Conservation (phyloP, 192 early-diverging fungal genomes). For the Funneliformis mosseae region DNA sequence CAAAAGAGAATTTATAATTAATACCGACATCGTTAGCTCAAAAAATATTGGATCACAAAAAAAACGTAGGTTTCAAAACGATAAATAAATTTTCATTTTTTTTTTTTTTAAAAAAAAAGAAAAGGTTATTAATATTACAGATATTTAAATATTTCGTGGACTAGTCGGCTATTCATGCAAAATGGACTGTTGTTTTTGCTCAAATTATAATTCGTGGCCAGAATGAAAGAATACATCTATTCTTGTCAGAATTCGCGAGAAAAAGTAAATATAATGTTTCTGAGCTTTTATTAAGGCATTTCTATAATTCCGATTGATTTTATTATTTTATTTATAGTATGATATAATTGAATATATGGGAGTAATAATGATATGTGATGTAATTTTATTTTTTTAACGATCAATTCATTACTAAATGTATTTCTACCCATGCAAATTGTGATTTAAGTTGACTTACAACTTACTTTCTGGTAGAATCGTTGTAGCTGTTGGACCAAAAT, state of each 20-base stretch:
- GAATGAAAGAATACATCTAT: conserved; percentile 75
- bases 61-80: conserved; percentile 36
- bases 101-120: neutral
- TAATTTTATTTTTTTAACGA: conserved; percentile 12
- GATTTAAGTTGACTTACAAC: neutral
- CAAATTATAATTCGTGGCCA: conserved; percentile 66
- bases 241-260: conserved; percentile 72
- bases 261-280: conserved; percentile 51
- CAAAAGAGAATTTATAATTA: conserved; percentile 72
- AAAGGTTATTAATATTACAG: too few species aligned
- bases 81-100: neutral
- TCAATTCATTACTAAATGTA: conserved; percentile 55
- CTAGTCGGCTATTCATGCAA: conserved; percentile 66
- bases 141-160: neutral
- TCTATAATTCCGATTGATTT: neutral
- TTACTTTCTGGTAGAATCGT: conserved; percentile 70
- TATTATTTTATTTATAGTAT: conserved; percentile 38
- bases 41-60: conserved; percentile 87
- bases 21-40: conserved; percentile 71
- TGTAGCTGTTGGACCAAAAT: conserved; percentile 75
- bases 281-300: neutral
- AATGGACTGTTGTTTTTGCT: conserved; percentile 74
- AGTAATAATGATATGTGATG: conserved; percentile 70
- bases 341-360: conserved; percentile 76
- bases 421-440: conserved; percentile 64